Percentiles rank a stretch among this genome's conserved stretches.
phyloP scores from a whole-genome alignment of 306 rosid species.

The Fragaria vesca region DNA sequence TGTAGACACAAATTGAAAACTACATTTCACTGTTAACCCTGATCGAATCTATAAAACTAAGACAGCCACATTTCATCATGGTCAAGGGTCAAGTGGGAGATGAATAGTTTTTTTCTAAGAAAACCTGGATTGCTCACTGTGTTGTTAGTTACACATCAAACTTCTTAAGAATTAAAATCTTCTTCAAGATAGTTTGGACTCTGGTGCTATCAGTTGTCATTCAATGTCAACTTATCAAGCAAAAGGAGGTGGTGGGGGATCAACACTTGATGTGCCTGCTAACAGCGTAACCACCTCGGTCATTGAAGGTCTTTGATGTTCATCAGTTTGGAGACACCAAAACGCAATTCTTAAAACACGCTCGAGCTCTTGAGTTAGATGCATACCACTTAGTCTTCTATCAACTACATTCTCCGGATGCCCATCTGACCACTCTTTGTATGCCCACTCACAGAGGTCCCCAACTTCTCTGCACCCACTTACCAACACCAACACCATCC shows the following conservation, averaged over 20 bases:
- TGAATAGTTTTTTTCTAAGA: slow-evolving; percentile 7
- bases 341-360: slow-evolving; percentile 64
- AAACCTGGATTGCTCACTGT: slow-evolving; percentile 28
- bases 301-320: slow-evolving; percentile 62
- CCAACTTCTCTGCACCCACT: slow-evolving; percentile 37
- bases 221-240: slow-evolving; percentile 20
- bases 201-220: slow-evolving; percentile 32
- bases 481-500: slow-evolving; percentile 52
- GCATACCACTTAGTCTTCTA: slow-evolving; percentile 44
- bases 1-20: neutral
- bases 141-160: slow-evolving; percentile 53
- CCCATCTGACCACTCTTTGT: slow-evolving; percentile 62
- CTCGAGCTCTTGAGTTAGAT: slow-evolving; percentile 48
- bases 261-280: slow-evolving; percentile 64
- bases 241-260: slow-evolving; percentile 72
- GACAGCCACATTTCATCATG: neutral
- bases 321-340: slow-evolving; percentile 80
- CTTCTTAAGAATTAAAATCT: neutral
- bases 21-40: neutral
- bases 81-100: neutral
- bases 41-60: neutral
- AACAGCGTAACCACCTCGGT: slow-evolving; percentile 74
- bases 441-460: slow-evolving; percentile 56
- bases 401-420: slow-evolving; percentile 47
- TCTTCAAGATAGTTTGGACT: slow-evolving; percentile 28